phyloP scores from a whole-genome alignment of 495 filamentous ascomycete species.

The Aspergillus kassunensis region DNA sequence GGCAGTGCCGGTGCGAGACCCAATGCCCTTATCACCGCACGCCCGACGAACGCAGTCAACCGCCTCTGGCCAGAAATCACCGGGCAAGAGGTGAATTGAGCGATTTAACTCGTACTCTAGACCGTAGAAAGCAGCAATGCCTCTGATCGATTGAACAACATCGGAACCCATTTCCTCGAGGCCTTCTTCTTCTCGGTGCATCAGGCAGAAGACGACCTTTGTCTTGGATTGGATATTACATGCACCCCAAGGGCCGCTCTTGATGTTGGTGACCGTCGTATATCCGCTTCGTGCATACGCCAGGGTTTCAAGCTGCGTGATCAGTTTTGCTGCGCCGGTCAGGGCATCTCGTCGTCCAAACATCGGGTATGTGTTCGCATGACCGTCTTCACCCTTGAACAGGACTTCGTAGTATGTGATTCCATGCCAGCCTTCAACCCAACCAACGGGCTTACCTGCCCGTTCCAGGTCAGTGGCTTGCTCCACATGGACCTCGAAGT shows the following conservation, averaged over 20 bases:
- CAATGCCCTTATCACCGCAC: neutral
- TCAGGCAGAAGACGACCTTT: neutral
- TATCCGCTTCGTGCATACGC: neutral
- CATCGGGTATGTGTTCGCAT: neutral
- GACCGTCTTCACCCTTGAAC: neutral
- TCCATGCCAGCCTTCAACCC: neutral
- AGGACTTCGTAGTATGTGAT: neutral
- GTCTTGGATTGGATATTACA: neutral
- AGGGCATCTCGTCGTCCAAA: neutral
- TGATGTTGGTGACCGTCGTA: neutral
- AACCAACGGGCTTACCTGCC: neutral
- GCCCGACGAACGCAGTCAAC: neutral
- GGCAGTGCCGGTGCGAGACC: neutral
- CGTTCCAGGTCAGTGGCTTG: neutral
- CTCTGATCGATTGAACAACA: neutral
- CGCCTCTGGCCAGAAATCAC: neutral
- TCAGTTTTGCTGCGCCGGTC: neutral
- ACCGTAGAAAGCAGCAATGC: neutral
- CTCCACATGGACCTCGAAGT: neutral
- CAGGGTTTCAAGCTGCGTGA: neutral
- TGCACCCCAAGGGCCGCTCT: neutral
- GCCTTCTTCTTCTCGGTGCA: neutral
- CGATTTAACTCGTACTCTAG: neutral
- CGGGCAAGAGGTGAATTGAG: neutral
- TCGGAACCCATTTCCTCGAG: neutral